Evolutionary conservation across 2,329 filamentous ascomycete genomes (phyloP).

Genomic region (Akanthomyces uredinophilus): DNA sequence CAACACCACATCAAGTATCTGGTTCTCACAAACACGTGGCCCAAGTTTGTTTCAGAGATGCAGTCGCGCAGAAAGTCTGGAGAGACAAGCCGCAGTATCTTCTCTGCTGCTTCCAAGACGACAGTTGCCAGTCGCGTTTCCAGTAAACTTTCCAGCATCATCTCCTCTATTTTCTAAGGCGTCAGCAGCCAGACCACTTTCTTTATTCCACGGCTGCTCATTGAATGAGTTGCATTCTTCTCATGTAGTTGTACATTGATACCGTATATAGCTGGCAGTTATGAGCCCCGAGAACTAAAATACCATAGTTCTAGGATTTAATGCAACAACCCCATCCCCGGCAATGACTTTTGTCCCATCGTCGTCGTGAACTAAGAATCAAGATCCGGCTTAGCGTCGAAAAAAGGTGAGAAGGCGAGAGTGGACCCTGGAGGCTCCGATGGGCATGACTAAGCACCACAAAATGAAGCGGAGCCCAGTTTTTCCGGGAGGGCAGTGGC

Average conservation of each 20-base stretch:
- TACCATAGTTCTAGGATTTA: not conserved
- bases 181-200: not conserved
- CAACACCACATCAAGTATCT: conserved; percentile 23
- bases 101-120: conserved; percentile 10
- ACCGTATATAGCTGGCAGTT: not conserved
- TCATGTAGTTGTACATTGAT: not conserved
- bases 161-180: conserved; percentile 9
- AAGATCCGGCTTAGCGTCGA: too few relatives aligned
- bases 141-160: conserved; percentile 4
- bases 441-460: not conserved
- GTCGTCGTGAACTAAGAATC: not conserved
- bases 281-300: not conserved
- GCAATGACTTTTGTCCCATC: not conserved
- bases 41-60: conserved; percentile 23
- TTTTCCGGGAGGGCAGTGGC: conserved; percentile 15
- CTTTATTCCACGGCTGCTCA: not conserved
- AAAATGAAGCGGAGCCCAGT: not conserved
- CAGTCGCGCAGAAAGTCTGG: conserved; percentile 12
- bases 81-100: conserved; percentile 11
- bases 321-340: not conserved
- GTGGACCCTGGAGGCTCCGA: not conserved
- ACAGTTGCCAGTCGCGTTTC: conserved; percentile 11
- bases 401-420: not conserved
- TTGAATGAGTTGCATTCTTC: not conserved
- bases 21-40: conserved; percentile 28